Percentiles rank a stretch among this genome's conserved stretches.
Conservation (phyloP, 176 grass and related monocot genomes). For the Oryza longistaminata region DNA sequence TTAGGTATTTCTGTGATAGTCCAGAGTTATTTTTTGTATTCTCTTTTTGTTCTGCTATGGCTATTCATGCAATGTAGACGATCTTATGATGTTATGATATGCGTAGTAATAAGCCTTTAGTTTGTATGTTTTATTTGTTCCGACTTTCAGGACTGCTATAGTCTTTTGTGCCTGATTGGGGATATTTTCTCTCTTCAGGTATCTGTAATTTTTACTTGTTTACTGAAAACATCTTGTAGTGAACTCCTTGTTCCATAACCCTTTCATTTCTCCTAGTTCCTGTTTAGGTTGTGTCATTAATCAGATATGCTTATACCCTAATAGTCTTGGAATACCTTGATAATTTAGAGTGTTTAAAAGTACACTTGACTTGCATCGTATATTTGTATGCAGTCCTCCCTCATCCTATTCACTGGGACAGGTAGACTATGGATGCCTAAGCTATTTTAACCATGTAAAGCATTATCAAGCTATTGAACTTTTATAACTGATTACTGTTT, state of each 20-base stretch:
- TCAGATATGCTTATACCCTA: no score
- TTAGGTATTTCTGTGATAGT: background rate
- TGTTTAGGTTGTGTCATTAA: background rate
- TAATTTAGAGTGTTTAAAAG: background rate
- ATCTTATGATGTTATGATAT: background rate
- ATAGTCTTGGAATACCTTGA: background rate
- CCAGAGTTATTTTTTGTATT: conserved; percentile 2
- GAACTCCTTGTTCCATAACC: background rate
- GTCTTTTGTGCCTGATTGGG: background rate
- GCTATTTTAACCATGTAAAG: background rate
- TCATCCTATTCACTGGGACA: background rate
- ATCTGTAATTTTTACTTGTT: background rate
- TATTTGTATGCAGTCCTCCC: background rate
- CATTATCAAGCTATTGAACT: background rate
- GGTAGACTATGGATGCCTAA: background rate
- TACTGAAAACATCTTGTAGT: background rate
- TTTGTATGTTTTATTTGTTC: background rate
- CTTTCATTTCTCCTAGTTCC: background rate
- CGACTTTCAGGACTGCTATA: conserved; percentile 2
- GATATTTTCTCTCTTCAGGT: no score
- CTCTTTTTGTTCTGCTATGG: background rate
- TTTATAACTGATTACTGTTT: no score
- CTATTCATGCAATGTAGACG: background rate
- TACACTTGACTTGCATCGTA: background rate
- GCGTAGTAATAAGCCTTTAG: background rate